Evolutionary conservation across 2,329 filamentous ascomycete genomes (phyloP).

Genomic region (Neonectria faginata): DNA sequence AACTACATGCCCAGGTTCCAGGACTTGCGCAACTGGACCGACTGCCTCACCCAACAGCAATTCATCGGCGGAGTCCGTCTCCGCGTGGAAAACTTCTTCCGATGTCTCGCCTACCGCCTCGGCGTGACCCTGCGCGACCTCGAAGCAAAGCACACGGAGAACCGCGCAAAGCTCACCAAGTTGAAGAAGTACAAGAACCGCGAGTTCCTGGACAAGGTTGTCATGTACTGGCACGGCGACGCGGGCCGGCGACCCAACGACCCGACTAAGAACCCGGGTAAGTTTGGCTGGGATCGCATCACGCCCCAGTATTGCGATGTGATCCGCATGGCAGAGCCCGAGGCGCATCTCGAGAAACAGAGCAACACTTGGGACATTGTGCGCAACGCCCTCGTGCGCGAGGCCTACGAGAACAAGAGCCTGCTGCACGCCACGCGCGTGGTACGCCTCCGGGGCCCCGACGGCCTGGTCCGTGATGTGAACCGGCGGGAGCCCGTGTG

Average conservation of each 20-base stretch:
- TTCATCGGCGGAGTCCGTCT: not conserved
- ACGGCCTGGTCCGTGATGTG: slow-evolving; percentile 28
- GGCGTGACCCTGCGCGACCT: slow-evolving; percentile 49
- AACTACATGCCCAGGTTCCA: slow-evolving; percentile 33
- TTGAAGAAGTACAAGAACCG: slow-evolving; percentile 24
- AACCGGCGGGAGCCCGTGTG: slow-evolving; percentile 48
- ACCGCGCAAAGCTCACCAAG: slow-evolving; percentile 26
- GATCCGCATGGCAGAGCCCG: slow-evolving; percentile 49
- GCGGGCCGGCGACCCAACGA: slow-evolving; percentile 34
- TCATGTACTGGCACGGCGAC: slow-evolving; percentile 34
- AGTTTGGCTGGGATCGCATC: slow-evolving; percentile 14
- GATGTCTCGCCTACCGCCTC: slow-evolving; percentile 54
- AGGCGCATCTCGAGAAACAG: slow-evolving; percentile 25
- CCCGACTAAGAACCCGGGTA: slow-evolving; percentile 22
- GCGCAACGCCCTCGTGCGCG: slow-evolving; percentile 55
- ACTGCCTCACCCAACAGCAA: not conserved
- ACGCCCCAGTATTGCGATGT: slow-evolving; percentile 46
- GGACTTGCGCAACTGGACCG: slow-evolving; percentile 13
- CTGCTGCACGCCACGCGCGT: slow-evolving; percentile 56
- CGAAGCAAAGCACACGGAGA: slow-evolving; percentile 16
- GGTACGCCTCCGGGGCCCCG: slow-evolving; percentile 36
- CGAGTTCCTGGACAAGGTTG: slow-evolving; percentile 29
- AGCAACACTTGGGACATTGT: slow-evolving; percentile 45
- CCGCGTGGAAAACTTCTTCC: slow-evolving; percentile 35
- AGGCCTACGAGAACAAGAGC: slow-evolving; percentile 57